These are phyloP conservation scores for Ophiostoma ips DNA, from an alignment of 2,329 filamentous ascomycete genomes.

Conservation along the genomic window DNA sequence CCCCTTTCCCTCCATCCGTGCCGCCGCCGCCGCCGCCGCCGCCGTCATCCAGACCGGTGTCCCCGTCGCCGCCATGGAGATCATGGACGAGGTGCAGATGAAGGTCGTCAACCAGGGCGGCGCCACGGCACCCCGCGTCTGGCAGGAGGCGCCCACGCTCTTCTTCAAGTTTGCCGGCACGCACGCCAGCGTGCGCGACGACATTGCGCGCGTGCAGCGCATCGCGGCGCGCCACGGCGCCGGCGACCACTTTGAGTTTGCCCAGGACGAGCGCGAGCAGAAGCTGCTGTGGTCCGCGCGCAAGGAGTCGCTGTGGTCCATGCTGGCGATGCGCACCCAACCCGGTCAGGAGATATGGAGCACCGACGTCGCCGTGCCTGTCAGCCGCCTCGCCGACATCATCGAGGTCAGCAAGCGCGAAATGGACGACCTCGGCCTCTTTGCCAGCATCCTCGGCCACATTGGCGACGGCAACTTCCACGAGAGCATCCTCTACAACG, in stretches of 20 bases:
- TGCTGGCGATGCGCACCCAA: slow-evolving; percentile 51
- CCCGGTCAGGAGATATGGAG: slow-evolving; percentile 62
- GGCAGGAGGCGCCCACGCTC: slow-evolving; percentile 63
- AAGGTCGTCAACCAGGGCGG: slow-evolving; percentile 63
- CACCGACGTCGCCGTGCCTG: slow-evolving; percentile 73
- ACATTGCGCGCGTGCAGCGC: slow-evolving; percentile 56
- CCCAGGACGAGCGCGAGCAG: slow-evolving; percentile 55
- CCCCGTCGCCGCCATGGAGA: slow-evolving; percentile 64
- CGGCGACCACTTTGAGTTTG: slow-evolving; percentile 61
- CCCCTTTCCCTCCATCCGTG: slow-evolving; percentile 62
- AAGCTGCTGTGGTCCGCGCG: slow-evolving; percentile 66
- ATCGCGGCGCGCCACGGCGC: slow-evolving; percentile 51
- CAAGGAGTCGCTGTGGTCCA: slow-evolving; percentile 75
- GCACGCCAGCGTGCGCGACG: slow-evolving; percentile 62
- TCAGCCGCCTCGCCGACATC: slow-evolving; percentile 60
- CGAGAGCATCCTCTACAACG: slow-evolving; percentile 79
- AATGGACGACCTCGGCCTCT: slow-evolving; percentile 71
- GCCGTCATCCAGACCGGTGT: slow-evolving; percentile 63
- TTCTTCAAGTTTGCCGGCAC: slow-evolving; percentile 84
- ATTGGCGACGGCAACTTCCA: slow-evolving; percentile 94
- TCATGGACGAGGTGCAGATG: slow-evolving; percentile 87
- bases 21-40: slow-evolving; percentile 61
- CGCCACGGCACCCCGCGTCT: slow-evolving; percentile 51
- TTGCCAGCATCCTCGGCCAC: slow-evolving; percentile 78
- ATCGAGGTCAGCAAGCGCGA: slow-evolving; percentile 78